Base-by-base conservation (phyloP, 495 filamentous ascomycete species). In the Schizothecium vesticola region DNA sequence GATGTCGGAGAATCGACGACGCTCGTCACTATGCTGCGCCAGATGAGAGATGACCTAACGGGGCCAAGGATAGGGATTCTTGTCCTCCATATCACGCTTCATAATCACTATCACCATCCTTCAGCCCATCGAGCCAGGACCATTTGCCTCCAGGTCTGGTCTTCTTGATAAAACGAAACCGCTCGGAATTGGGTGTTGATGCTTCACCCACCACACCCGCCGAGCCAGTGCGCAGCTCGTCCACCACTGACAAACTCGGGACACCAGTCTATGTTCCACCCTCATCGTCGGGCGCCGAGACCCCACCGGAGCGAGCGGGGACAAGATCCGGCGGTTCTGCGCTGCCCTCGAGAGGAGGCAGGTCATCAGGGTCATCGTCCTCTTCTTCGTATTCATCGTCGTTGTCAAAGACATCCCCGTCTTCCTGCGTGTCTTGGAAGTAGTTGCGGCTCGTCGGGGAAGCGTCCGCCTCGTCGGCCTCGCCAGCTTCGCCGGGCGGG, bases 371-470 rank as follows among this genome's bases (percentile, higher is more conserved):
- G n/a, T 75, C 71, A 61, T 79, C 73, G 22, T 75, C 74, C 10
- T 78, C 76, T 25, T 80, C 74, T 5, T 77, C 70, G 24, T 78
- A 72, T n/a, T 80, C 78, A 51, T 81, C 79, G 4, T 79, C 79
- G 10, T 79, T 76, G 3, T 78, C 78, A 9, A 78, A 75, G 13
- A 76, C 77, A 63, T 77, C 78, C 67, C 79, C 76, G 36, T 77
- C 76, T 22, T 63, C 71, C 55, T 77, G 73, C 11, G 65, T 72
- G 21, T 65, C 72, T n/a, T 75, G 68, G 65, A 68, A 72, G 66
- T 79, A 79, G 36, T 75, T 70, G 61, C 72, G 70, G 61, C 74
- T 65, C 29, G 73, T 65, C 3, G 73, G 63, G 6, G 68, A 69
- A 16, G 62, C 63, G 29, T 76, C 73, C 56, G 62, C 63, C 58